Percentiles rank a stretch among this genome's conserved stretches.
Conservation (phyloP, 352 stramenopile species). For the Globisporangium megalacanthum region DNA sequence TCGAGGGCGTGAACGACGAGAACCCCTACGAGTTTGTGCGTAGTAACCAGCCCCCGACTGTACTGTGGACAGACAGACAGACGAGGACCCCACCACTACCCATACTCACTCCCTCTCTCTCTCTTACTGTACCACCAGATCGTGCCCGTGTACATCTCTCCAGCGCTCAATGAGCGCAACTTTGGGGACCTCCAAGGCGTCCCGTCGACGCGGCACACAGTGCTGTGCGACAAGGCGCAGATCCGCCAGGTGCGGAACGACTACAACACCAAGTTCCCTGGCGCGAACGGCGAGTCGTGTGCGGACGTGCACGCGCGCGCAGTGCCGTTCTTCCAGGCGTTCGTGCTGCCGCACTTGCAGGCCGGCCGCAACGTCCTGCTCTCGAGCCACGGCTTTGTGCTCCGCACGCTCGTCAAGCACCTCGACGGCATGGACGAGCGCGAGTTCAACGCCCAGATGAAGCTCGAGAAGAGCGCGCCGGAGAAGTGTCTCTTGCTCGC, state of each 20-base stretch:
- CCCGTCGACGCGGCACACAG: slow-evolving; percentile 64
- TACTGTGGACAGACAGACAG: too few relatives aligned
- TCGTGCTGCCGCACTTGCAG: slow-evolving; percentile 67
- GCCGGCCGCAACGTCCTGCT: slow-evolving; percentile 73
- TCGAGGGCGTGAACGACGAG: slow-evolving; percentile 71
- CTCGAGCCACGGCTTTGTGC: slow-evolving; percentile 80
- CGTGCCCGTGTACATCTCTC: slow-evolving; percentile 73
- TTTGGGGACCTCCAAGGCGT: slow-evolving; percentile 80
- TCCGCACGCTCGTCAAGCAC: slow-evolving; percentile 82
- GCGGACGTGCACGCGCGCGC: slow-evolving; percentile 74
- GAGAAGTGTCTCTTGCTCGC: slow-evolving; percentile 70
- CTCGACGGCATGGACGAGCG: slow-evolving; percentile 73
- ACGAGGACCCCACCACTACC: too few relatives aligned
- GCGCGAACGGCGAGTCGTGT: slow-evolving; percentile 75
- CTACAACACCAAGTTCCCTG: slow-evolving; percentile 73
- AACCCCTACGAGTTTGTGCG: slow-evolving; percentile 77
- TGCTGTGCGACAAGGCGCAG: slow-evolving; percentile 67
- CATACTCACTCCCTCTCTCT: too few relatives aligned
- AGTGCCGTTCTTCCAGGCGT: slow-evolving; percentile 73
- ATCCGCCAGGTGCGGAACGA: slow-evolving; percentile 80
- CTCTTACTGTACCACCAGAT: slow-evolving; percentile 25
- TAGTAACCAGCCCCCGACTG: not conserved
- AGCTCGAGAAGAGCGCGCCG: slow-evolving; percentile 72
- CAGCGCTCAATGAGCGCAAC: slow-evolving; percentile 77
- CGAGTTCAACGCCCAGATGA: slow-evolving; percentile 79